Base-by-base conservation (phyloP, 805 yeast species). In the Tetrapisispora iriomotensis region DNA sequence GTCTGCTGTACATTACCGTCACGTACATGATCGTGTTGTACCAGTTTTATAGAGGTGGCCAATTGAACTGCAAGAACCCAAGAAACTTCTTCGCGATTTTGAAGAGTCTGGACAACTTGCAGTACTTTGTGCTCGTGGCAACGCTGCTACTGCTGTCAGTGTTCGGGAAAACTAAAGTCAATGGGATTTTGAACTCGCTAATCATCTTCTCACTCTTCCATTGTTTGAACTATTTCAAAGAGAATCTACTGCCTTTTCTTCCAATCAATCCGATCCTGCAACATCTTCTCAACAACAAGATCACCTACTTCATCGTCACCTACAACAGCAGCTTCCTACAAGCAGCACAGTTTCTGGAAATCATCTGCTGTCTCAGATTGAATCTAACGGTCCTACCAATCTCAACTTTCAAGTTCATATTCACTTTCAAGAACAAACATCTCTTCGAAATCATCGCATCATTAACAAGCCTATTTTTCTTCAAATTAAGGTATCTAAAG, bases 121-220 rank as follows among this genome's bases (percentile, higher is more conserved):
- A 79, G 45, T 81, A 80, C 56, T 66, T 80, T 40, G 51, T 68
- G 17, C 51, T 73, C 45, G 66, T 67, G 48, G 53, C 62, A 47
- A 62, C 46, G 27, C 64, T 53, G 49, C 62, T 52, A 64, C 58
- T 66, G 53, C 59, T 68, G 64, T 58, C 76, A 65, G 29, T 68
- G 61, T 46, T 69, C 47, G 48, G 65, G 54, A 48, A 33, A 3
- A 47, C 54, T 61, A 50, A 67, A 45, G 53, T 73, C 27, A 51
- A 65, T 5, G 74, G 73, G 43, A 67, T 77, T 3, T 60, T 77
- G 43, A 66, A 75, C 45, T 78, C 86, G 22, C 80, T 79, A 51
- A 67, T 72, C 14, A 68, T 79, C 36, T 81, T 70, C 58, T 77
- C 85, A 5, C 43, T 72, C 2, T 80, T 79, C 68, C 87, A 81